phyloP scores from a whole-genome alignment of 2,329 filamentous ascomycete genomes.

The Pestalotiopsis sp. region DNA sequence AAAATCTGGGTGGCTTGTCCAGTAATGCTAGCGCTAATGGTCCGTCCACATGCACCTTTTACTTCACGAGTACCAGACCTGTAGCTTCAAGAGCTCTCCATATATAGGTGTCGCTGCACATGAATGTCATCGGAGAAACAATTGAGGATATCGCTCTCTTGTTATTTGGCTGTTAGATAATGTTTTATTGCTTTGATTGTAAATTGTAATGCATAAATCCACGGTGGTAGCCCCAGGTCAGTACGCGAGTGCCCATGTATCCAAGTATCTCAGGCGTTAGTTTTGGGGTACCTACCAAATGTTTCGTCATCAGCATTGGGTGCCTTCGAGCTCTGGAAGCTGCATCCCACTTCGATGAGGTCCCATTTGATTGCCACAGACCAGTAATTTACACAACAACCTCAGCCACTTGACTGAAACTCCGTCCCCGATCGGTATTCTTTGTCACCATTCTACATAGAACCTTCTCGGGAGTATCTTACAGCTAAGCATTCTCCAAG shows the following conservation, averaged over 20 bases:
- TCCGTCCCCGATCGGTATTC: background rate
- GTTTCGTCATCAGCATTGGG: slow-evolving; percentile 17
- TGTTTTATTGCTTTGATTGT: no score
- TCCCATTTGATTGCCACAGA: background rate
- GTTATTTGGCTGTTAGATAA: no score
- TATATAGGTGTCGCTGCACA: no score
- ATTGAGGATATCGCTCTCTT: no score
- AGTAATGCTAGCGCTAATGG: no score
- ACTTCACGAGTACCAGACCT: no score
- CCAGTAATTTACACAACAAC: background rate
- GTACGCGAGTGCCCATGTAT: background rate
- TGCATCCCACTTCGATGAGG: slow-evolving; percentile 10
- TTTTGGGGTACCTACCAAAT: background rate
- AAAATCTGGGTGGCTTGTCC: background rate
- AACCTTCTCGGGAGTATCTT: background rate
- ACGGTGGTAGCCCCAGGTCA: background rate
- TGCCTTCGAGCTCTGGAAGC: slow-evolving; percentile 12
- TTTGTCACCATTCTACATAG: background rate
- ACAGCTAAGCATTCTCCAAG: background rate
- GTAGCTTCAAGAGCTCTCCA: no score
- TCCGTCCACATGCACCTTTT: no score
- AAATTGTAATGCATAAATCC: no score
- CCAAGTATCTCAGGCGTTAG: background rate
- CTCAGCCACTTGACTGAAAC: background rate
- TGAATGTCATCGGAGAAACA: no score